A percentile compares a stretch with the other conserved stretches of the same genome.
phyloP scores from a whole-genome alignment of 2,329 filamentous ascomycete species.

The Aspergillus sp. region DNA sequence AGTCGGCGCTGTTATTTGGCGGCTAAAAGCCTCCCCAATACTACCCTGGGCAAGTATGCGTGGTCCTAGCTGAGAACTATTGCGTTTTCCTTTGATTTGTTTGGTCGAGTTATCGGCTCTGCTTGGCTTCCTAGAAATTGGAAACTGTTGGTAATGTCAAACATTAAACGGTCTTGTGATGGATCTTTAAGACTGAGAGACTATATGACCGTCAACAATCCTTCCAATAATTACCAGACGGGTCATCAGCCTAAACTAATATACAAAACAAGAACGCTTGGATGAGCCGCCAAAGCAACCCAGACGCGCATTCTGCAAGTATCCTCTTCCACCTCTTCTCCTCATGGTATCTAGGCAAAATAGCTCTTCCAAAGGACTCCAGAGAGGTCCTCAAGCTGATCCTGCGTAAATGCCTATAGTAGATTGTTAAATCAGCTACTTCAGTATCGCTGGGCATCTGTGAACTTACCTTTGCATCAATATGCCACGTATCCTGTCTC shows the following conservation, averaged over 20 bases:
- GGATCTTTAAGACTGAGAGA: neutral
- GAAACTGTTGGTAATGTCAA: neutral
- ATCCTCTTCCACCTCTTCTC: neutral
- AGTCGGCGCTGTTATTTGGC: neutral
- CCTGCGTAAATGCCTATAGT: slow-evolving; percentile 75
- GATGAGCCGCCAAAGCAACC: neutral
- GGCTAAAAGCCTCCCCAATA: neutral
- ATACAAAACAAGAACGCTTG: neutral
- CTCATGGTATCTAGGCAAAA: slow-evolving; percentile 68
- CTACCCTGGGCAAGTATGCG: neutral
- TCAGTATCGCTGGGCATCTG: neutral
- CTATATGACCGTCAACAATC: neutral
- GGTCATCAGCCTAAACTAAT: neutral
- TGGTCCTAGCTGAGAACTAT: neutral
- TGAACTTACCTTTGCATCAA: slow-evolving; percentile 86
- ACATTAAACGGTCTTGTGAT: neutral
- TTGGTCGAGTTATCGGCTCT: neutral
- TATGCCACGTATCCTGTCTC: slow-evolving; percentile 96
- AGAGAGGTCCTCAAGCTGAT: slow-evolving; percentile 92
- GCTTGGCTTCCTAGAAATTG: neutral
- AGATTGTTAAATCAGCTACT: slow-evolving; percentile 9
- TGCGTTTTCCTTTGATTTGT: no score
- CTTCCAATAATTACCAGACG: neutral
- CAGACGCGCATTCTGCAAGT: neutral
- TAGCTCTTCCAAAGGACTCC: slow-evolving; percentile 99